Conservation (phyloP, 306 rosid species). For the Prunus salicina region DNA sequence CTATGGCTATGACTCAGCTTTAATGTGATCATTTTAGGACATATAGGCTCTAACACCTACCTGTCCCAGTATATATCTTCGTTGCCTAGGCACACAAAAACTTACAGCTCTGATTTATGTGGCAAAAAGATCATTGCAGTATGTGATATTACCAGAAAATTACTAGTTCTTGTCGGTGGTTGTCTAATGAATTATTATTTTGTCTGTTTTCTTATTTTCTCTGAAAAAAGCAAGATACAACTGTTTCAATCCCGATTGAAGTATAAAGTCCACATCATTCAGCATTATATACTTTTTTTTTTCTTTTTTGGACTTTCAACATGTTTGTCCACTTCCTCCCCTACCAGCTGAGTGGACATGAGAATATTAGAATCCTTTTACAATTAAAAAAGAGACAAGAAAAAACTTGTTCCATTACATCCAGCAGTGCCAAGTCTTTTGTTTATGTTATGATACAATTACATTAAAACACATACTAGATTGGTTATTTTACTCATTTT, state of each 20-base stretch:
- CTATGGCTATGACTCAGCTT: neutral
- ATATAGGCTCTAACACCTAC: neutral
- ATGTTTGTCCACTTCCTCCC: neutral
- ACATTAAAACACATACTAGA: neutral
- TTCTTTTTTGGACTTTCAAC: neutral
- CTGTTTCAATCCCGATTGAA: neutral
- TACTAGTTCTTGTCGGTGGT: neutral
- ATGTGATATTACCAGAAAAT: neutral
- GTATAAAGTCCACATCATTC: neutral
- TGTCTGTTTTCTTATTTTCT: neutral
- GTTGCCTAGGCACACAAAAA: neutral
- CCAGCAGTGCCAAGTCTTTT: too few relatives aligned
- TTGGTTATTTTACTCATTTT: too few relatives aligned
- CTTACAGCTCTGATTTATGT: neutral
- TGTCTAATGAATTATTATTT: neutral
- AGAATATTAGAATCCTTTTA: too few relatives aligned
- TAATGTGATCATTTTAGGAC: conserved; percentile 8
- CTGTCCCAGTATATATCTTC: neutral
- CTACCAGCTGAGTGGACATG: neutral
- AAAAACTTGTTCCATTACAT: too few relatives aligned
- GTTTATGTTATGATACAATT: neutral
- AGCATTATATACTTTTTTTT: too few relatives aligned
- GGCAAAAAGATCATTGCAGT: neutral
- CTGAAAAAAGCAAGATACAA: neutral
- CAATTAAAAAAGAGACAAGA: too few relatives aligned